phyloP scores from a whole-genome alignment of 1,139 yeast genomes.

The Komagataea norvegica region DNA sequence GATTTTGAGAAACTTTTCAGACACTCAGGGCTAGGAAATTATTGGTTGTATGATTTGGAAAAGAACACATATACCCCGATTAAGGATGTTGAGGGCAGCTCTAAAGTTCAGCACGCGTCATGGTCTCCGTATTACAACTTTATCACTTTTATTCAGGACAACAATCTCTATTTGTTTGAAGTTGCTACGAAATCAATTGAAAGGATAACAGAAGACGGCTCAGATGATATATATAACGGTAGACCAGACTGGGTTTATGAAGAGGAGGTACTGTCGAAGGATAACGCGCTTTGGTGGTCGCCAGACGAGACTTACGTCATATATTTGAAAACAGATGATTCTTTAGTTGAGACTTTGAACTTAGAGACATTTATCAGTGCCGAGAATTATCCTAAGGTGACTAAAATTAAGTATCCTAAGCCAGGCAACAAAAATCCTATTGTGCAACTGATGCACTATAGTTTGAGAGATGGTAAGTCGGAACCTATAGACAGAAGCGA shows the following conservation, averaged over 20 bases:
- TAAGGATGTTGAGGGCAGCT: conserved; percentile 17
- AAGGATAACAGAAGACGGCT: conserved; percentile 67
- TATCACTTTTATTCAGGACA: conserved; percentile 66
- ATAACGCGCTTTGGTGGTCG: conserved; percentile 83
- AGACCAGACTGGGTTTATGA: conserved; percentile 97
- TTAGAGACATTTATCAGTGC: conserved; percentile 60
- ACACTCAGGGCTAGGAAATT: conserved; percentile 64
- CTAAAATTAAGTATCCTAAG: conserved; percentile 73
- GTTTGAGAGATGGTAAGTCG: conserved; percentile 33
- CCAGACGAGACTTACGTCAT: conserved; percentile 63
- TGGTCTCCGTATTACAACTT: conserved; percentile 73
- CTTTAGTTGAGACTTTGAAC: conserved; percentile 59
- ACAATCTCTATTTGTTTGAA: conserved; percentile 56
- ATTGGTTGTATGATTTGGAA: conserved; percentile 54
- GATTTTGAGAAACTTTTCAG: conserved; percentile 54
- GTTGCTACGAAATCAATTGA: conserved; percentile 37
- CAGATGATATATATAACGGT: conserved; percentile 67
- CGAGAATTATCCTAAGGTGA: conserved; percentile 51
- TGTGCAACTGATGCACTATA: conserved; percentile 45
- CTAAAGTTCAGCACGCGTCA: conserved; percentile 46
- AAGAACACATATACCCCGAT: conserved; percentile 41
- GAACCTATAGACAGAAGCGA: conserved; percentile 20
- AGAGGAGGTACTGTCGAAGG: conserved; percentile 73
- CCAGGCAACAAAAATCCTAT: conserved; percentile 78
- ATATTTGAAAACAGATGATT: conserved; percentile 65